Evolutionary conservation across 345 rosid species (phyloP).

Genomic region (Angophora floribunda): DNA sequence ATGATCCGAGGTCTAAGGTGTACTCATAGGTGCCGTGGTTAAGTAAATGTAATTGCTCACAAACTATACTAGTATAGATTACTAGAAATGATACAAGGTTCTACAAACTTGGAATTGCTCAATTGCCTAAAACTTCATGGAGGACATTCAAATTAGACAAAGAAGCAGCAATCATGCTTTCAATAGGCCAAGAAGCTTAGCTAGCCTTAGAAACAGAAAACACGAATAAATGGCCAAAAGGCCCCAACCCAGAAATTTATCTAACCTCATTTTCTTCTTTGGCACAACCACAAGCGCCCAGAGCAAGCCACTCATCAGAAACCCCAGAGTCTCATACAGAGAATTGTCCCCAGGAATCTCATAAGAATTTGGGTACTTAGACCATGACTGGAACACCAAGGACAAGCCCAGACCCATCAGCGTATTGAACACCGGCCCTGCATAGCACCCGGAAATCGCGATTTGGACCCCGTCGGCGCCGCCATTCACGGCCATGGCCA

Average conservation of each 20-base stretch:
- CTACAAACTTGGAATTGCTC: neutral
- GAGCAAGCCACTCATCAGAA: slow-evolving; percentile 54
- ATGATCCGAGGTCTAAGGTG: neutral
- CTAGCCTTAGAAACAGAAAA: slow-evolving; percentile 51
- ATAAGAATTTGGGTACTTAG: slow-evolving; percentile 41
- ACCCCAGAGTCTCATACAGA: slow-evolving; percentile 61
- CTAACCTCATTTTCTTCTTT: slow-evolving; percentile 57
- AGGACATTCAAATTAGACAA: neutral
- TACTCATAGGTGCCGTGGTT: neutral
- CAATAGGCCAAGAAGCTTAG: slow-evolving; percentile 18
- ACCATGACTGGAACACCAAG: slow-evolving; percentile 54
- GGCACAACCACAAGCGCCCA: slow-evolving; percentile 84
- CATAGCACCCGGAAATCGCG: slow-evolving; percentile 92
- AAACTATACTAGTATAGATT: neutral
- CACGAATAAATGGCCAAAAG: slow-evolving; percentile 68
- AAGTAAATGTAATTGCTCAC: neutral
- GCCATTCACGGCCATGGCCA: slow-evolving; percentile 68
- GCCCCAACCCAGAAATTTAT: slow-evolving; percentile 57
- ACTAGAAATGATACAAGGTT: neutral
- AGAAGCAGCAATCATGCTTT: neutral
- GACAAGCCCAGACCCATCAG: slow-evolving; percentile 71
- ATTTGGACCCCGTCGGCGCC: slow-evolving; percentile 75
- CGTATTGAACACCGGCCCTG: slow-evolving; percentile 86
- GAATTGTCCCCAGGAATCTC: slow-evolving; percentile 52
- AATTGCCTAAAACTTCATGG: neutral